Evolutionary conservation across 345 rosid genomes (phyloP), one percentile per base, ranked within the genome.

Genomic region (Syzygium grande): DNA sequence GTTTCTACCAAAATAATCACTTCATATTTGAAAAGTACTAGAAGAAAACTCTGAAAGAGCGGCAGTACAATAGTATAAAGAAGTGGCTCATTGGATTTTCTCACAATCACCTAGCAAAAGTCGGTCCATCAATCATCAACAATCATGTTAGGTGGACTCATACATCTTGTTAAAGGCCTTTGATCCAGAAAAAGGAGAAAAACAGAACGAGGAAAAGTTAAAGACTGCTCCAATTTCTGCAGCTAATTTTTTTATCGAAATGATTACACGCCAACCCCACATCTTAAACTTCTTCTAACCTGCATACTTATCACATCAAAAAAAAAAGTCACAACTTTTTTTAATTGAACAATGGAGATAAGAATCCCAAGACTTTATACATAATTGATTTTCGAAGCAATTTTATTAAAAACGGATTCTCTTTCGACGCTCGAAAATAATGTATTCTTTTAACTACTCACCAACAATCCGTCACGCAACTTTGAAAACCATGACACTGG

Each of bases 391-490:
- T 38, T 17, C 46, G 4, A 34, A 68, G 7, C 25, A 14, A 68
- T 68, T 17, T 1, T 11, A 19, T 8, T 34, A 5, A 25, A 68
- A 17, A 9, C 4, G 46, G 7, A 5, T 41, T 68, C 13, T 0
- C 6, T 4, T 68, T 34, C 13, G 23, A 3, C 11, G 13, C 25
- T 68, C 13, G 25, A 68, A 17, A 34, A 68, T 0, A 38, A 68
- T 68, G 17, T 11, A 17, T 9, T 65, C 43, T 30, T 21, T 30
- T 34, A 16, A 30, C 2, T 16, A 15, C 11, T 38, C 43, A 10
- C 43, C 29, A 9, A 29, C 0, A 29, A 29, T 29, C 29, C 7
- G 77, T 16, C 29, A 3, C 5, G 77, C 2, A 0, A 63, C 41
- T 29, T 1, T 3, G 41, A 29, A 29, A 63, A 14, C 29, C 15